These are phyloP conservation scores for Salvia splendens DNA, from an alignment of 257 asterid species.

Conservation along the genomic window DNA sequence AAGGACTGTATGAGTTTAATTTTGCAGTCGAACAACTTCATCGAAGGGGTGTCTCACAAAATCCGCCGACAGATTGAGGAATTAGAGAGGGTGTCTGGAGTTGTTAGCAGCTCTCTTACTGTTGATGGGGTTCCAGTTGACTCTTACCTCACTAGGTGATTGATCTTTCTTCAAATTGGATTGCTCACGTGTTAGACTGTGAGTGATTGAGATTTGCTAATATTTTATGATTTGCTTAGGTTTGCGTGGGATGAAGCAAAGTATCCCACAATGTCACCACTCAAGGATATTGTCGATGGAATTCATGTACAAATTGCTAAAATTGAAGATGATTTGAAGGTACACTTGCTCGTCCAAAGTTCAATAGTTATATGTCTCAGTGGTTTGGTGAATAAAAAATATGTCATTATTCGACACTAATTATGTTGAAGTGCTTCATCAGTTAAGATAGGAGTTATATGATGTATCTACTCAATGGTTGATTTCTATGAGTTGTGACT, in stretches of 20 bases:
- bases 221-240: conserved; percentile 41
- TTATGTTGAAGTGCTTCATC: neutral
- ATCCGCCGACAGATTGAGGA: conserved; percentile 89
- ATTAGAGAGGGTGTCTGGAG: conserved; percentile 80
- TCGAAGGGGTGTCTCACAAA: conserved; percentile 85
- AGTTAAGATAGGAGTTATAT: conserved; percentile 8
- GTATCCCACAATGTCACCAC: conserved; percentile 85
- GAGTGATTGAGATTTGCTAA: conserved; percentile 20
- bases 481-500: conserved; percentile 8
- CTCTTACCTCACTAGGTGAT: conserved; percentile 83
- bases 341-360: conserved; percentile 30
- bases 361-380: neutral
- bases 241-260: conserved; percentile 92
- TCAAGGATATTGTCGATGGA: conserved; percentile 78
- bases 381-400: conserved; percentile 8
- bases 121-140: conserved; percentile 97
- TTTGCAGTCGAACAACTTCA: conserved; percentile 76
- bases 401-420: conserved; percentile 16
- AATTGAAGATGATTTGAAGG: conserved; percentile 97
- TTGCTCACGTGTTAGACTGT: neutral
- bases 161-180: conserved; percentile 2
- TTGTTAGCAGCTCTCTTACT: conserved; percentile 74
- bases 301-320: conserved; percentile 75
- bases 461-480: conserved; percentile 2
- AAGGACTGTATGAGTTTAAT: neutral